These are phyloP conservation scores for Debaryomyces castellii DNA, from an alignment of 805 yeast species.

Conservation along the genomic window DNA sequence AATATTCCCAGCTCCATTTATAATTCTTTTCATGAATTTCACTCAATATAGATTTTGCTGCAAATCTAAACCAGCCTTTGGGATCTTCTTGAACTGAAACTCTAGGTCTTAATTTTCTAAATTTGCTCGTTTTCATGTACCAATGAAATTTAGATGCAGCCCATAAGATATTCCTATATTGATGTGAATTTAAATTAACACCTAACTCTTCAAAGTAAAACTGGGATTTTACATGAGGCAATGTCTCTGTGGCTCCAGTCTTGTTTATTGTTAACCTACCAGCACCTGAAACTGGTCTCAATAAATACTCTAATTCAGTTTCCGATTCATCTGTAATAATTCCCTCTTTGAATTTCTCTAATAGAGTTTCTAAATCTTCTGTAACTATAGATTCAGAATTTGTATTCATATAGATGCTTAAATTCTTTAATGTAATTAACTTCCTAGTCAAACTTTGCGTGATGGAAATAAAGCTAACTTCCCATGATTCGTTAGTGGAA, in stretches of 20 bases:
- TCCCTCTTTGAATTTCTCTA: slow-evolving; percentile 47
- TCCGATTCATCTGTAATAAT: slow-evolving; percentile 29
- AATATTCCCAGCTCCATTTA: slow-evolving; percentile 87
- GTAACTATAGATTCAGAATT: slow-evolving; percentile 49
- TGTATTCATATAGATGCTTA: slow-evolving; percentile 85
- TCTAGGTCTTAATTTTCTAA: slow-evolving; percentile 68
- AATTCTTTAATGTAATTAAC: slow-evolving; percentile 67
- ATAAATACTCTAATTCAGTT: slow-evolving; percentile 49
- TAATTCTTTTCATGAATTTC: slow-evolving; percentile 81
- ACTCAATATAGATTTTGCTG: slow-evolving; percentile 69
- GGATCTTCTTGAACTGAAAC: slow-evolving; percentile 60
- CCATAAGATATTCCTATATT: slow-evolving; percentile 78
- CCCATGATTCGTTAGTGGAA: slow-evolving; percentile 84
- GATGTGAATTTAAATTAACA: slow-evolving; percentile 79
- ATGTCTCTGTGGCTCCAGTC: slow-evolving; percentile 62
- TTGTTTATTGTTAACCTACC: slow-evolving; percentile 85
- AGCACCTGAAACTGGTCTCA: slow-evolving; percentile 85
- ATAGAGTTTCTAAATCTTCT: slow-evolving; percentile 48
- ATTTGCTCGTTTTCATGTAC: slow-evolving; percentile 73
- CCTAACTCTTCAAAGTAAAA: slow-evolving; percentile 86
- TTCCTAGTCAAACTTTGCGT: slow-evolving; percentile 69
- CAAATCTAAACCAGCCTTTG: slow-evolving; percentile 76
- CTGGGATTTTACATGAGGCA: slow-evolving; percentile 72
- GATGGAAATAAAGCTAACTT: slow-evolving; percentile 78
- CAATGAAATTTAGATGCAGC: slow-evolving; percentile 81